Percentiles rank a stretch among this genome's conserved stretches.
Evolutionary conservation across 257 asterid genomes (phyloP).

Genomic region (Henckelia pumila): DNA sequence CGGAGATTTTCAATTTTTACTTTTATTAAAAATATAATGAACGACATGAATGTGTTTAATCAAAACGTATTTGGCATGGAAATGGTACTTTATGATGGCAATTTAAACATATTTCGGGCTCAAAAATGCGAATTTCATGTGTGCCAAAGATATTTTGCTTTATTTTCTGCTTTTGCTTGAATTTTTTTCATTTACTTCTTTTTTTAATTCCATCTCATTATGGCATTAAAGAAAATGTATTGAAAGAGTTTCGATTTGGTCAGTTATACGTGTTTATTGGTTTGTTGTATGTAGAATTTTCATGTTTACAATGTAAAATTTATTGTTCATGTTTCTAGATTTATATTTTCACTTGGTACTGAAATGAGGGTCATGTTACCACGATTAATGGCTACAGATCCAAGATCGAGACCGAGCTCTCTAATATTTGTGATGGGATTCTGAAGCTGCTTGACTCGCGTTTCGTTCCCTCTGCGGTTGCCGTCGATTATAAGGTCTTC

Average conservation of each 20-base stretch:
- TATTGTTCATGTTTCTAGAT: constrained; percentile 16
- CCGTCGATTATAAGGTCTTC: constrained; percentile 76
- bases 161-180: constrained; percentile 21
- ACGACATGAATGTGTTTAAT: not conserved
- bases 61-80: not conserved
- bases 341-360: constrained; percentile 19
- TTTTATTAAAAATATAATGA: too few relatives aligned
- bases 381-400: constrained; percentile 58
- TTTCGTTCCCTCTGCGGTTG: constrained; percentile 53
- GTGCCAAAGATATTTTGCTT: not conserved
- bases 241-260: not conserved
- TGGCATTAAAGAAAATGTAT: too few relatives aligned
- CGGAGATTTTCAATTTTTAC: too few relatives aligned
- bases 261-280: not conserved
- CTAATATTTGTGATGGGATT: constrained; percentile 68
- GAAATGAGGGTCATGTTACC: constrained; percentile 46
- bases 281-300: not conserved
- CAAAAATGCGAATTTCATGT: constrained; percentile 18
- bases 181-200: too few relatives aligned
- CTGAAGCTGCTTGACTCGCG: constrained; percentile 57
- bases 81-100: constrained; percentile 8
- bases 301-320: not conserved
- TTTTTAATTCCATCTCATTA: too few relatives aligned
- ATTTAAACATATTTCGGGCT: constrained; percentile 13
- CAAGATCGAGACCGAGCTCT: constrained; percentile 68